A percentile compares a stretch with the other conserved stretches of the same genome.
Evolutionary conservation across 176 grass and related monocot species (phyloP).

Genomic region (Musa acuminata): DNA sequence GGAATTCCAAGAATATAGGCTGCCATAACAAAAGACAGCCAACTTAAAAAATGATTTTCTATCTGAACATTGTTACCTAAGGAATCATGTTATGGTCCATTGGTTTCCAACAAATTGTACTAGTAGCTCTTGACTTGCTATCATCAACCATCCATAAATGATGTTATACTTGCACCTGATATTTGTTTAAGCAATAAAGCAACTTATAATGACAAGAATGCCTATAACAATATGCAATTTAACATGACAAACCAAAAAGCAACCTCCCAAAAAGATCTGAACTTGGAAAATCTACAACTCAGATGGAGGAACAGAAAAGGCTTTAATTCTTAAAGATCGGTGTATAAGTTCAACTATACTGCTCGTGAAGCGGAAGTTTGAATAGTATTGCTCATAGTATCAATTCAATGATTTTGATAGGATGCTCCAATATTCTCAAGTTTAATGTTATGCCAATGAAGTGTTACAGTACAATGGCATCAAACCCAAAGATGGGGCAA

Average conservation of each 20-base stretch:
- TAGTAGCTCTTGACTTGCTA: background rate
- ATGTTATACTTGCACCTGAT: background rate
- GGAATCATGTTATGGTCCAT: background rate
- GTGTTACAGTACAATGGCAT: no score
- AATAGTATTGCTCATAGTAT: no score
- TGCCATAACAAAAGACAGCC: no score
- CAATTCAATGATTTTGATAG: no score
- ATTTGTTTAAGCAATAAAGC: background rate
- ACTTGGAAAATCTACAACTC: background rate
- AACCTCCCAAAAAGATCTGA: background rate
- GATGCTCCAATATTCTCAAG: no score
- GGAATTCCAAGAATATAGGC: background rate
- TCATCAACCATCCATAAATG: background rate
- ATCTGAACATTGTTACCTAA: conserved; percentile 10
- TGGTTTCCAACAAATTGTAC: background rate
- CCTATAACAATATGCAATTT: background rate
- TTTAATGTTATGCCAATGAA: no score
- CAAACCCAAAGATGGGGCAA: no score
- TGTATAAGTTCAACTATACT: no score
- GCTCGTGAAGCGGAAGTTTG: background rate
- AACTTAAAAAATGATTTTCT: no score
- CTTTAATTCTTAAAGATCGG: background rate
- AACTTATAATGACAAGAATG: background rate
- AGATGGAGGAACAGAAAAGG: no score
- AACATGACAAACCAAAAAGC: background rate